Evolutionary conservation across 192 early-diverging fungal species (phyloP), one percentile per base, ranked within the genome.

Genomic region (Thoreauomyces humboldtii): DNA sequence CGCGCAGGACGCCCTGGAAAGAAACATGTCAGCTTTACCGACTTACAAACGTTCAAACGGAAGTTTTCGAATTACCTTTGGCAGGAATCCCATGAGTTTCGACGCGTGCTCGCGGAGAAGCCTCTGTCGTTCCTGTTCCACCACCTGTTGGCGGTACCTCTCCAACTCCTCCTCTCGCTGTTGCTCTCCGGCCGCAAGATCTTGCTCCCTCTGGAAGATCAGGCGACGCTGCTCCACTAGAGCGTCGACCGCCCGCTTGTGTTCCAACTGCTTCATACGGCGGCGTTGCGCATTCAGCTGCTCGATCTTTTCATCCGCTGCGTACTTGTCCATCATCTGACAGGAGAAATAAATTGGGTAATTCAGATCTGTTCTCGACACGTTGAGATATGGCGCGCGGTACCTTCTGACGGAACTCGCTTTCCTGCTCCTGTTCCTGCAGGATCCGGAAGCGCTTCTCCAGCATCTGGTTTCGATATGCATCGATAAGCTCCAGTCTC

Each of bases 121-220:
- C 34, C 84, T 52, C 63, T 86, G 84, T 22, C 84, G 47, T 60
- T 86, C 84, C 62, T 79, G 75, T 71, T 86, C 84, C 43, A 86
- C 80, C 21, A 86, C 84, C 52, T 69, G 54, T 48, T 77, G 69
- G 45, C 76, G 57, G 55, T 80, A 86, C 34, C 63, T 46, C 28
- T 79, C 79, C 5, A 86, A 37, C 46, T 81, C 77, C 44, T 63
- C 31, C 47, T 81, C 76, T 27, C 71, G 65, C 15, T 41, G 36
- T 27, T 67, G 42, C 34, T 73, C 73, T n/a, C 68, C 75, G 52
- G 53, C 35, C n/a, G 73, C 59, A 9, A 55, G 28, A 45, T 73
- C 71, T 25, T 50, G 64, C 53, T 80, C 75, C 37, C 69, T 43
- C 27, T 74, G 65, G 29, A 77, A 28, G 21, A 76, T 42, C 33